Evolutionary conservation across 2,329 filamentous ascomycete genomes (phyloP).

Genomic region (Alternaria metachromatica): DNA sequence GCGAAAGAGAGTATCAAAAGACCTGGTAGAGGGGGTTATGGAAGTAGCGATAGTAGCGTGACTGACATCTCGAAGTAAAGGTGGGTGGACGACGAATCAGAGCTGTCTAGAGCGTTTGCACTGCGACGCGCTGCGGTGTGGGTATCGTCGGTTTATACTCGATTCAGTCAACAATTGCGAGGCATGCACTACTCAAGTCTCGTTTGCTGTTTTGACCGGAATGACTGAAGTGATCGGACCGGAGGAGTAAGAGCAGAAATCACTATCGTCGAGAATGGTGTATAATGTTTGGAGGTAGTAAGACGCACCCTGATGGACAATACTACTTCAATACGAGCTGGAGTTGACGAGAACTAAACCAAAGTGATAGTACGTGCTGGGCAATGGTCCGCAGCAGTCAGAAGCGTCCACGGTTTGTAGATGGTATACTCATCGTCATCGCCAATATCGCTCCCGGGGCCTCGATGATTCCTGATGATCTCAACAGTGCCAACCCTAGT

Average conservation of each 20-base stretch:
- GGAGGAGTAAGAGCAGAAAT: too few species aligned
- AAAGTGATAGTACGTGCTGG: background rate
- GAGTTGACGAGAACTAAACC: background rate
- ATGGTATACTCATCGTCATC: too few species aligned
- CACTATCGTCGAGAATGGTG: too few species aligned
- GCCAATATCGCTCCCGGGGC: too few species aligned
- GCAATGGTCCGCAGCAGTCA: background rate
- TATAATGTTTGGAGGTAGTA: too few species aligned
- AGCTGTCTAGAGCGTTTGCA: background rate
- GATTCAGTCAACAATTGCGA: background rate
- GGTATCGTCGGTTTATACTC: background rate
- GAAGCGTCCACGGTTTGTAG: too few species aligned
- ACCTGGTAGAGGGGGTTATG: too few species aligned
- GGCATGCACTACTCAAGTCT: background rate
- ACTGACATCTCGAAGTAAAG: background rate
- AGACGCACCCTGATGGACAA: background rate
- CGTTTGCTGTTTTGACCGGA: background rate
- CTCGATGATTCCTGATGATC: too few species aligned
- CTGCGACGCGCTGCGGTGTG: rapidly evolving
- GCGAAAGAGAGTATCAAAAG: background rate
- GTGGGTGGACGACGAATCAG: background rate
- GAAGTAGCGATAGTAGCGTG: background rate
- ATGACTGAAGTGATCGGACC: too few species aligned
- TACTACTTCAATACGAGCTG: background rate
- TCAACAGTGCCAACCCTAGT: background rate